These are phyloP conservation scores for Astrephomene gubernaculifera DNA, from an alignment of 139 green algal genomes.

Conservation along the genomic window DNA sequence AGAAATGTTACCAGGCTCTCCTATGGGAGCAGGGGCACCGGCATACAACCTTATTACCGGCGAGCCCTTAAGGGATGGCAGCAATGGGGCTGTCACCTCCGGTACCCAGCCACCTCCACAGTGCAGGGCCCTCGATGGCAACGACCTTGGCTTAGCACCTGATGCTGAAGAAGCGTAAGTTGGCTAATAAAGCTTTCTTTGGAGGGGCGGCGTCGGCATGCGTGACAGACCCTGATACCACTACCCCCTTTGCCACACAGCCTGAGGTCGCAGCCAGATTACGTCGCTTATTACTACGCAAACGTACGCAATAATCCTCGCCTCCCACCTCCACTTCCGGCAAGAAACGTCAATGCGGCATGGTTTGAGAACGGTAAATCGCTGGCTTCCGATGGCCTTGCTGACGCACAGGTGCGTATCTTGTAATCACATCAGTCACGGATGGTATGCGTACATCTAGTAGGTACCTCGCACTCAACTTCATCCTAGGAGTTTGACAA, in stretches of 20 bases:
- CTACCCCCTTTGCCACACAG: not conserved
- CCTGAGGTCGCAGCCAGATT: slow-evolving; percentile 27
- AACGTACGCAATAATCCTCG: slow-evolving; percentile 56
- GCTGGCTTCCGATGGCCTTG: not conserved
- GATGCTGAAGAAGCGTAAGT: slow-evolving; percentile 40
- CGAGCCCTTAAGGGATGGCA: not conserved
- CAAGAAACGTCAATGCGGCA: not conserved
- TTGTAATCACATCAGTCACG: too few relatives aligned
- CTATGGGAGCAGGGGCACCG: not conserved
- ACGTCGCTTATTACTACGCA: slow-evolving; percentile 47
- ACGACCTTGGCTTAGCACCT: not conserved
- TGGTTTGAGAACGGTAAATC: not conserved
- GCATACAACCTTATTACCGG: slow-evolving; percentile 22
- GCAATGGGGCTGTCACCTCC: too few relatives aligned
- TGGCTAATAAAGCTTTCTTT: too few relatives aligned
- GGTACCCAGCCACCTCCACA: not conserved
- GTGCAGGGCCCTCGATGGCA: not conserved
- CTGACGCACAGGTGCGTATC: not conserved
- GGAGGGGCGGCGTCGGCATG: too few relatives aligned
- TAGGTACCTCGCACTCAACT: too few relatives aligned
- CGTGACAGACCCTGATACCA: not conserved
- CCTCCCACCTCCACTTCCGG: slow-evolving; percentile 37
- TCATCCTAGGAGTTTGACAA: not conserved
- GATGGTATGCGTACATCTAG: too few relatives aligned
- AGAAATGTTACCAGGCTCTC: slow-evolving; percentile 25